Evolutionary conservation across 352 stramenopile genomes (phyloP), one percentile per base, ranked within the genome.

Genomic region (Pythium biforme): DNA sequence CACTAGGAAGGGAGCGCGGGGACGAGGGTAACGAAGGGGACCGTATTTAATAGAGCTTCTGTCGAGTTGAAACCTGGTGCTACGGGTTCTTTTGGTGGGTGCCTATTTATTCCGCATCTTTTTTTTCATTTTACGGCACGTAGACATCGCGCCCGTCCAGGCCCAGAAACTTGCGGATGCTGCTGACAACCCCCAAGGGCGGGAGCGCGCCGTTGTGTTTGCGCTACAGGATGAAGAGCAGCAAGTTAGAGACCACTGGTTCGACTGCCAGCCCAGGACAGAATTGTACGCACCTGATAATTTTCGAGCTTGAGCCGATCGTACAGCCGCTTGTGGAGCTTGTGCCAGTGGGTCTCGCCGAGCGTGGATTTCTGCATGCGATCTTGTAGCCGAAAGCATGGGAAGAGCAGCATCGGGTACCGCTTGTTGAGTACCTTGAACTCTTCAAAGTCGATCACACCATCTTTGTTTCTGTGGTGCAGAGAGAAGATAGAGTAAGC

Each of bases 331-430:
- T 86, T 82, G 69, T 91, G 82, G 31, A 92, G 77, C 56, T 79
- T 73, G 55, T 89, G 76, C 88, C 89, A 97, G 65, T 92, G 83
- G 27, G 59, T 83, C 41, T 84, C 76, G n/a, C 85, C 90, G 9
- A 97, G 76, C 29, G 86, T 96, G 25, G 85, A 72, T 33, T 89
- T 90, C 54, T 98, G 88, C 86, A 98, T 97, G 20, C 81, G 75
- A 55, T 97, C 92, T 62, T 98, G 92, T 1, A 98, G 75, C 0
- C 87, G 82, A 60, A 97, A 98, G 65, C 85, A 95, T n/a, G 92
- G 92, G 59, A 98, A 98, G 17, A 97, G 70, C 15, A 98, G 63
- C 75, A 98, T 87, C 43, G 92, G 91, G 62, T 94, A 96, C n/a
- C 90, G 84, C 59, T 89, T 88, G 75, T 97, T 96, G 64, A 97